A percentile compares a stretch with the other conserved stretches of the same genome.
Conservation (phyloP, 495 filamentous ascomycete species). For the Lindgomyces ingoldianus region DNA sequence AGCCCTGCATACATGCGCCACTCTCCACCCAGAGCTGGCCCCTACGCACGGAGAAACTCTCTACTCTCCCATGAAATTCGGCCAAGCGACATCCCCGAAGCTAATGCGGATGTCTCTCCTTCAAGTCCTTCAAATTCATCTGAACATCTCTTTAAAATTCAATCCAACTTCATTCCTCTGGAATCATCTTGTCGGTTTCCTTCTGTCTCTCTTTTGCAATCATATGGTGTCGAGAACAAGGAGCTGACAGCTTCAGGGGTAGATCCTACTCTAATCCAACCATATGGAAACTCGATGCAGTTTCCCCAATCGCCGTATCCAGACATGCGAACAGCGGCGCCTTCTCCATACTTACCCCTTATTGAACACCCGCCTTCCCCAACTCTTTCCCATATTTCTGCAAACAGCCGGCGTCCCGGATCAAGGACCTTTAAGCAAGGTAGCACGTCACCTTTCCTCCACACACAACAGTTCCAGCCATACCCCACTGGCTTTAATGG, state of each 20-base stretch:
- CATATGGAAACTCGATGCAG: conserved; percentile 42
- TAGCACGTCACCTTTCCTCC: conserved; percentile 50
- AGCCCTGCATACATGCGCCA: conserved; percentile 24
- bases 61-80: conserved; percentile 36
- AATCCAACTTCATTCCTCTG: conserved; percentile 62
- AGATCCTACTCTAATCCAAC: conserved; percentile 66
- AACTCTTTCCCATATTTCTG: conserved; percentile 33
- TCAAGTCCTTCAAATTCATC: conserved; percentile 38
- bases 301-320: conserved; percentile 40
- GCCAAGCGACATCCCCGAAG: conserved; percentile 16
- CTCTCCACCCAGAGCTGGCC: conserved; percentile 1
- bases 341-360: conserved; percentile 39
- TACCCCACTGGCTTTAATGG: conserved; percentile 46
- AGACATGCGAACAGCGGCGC: conserved; percentile 34
- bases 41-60: conserved; percentile 31
- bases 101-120: conserved; percentile 27
- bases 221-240: conserved; percentile 6
- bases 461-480: conserved; percentile 41
- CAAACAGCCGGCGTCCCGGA: conserved; percentile 36
- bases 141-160: conserved; percentile 61
- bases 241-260: conserved; percentile 14
- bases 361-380: conserved; percentile 46
- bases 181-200: conserved; percentile 65
- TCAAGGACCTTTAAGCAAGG: conserved; percentile 34
- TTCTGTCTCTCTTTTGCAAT: conserved; percentile 38